Percentiles rank a stretch among this genome's conserved stretches.
Evolutionary conservation across 129 eudicot species (phyloP).

Genomic region (Solidago caesia): DNA sequence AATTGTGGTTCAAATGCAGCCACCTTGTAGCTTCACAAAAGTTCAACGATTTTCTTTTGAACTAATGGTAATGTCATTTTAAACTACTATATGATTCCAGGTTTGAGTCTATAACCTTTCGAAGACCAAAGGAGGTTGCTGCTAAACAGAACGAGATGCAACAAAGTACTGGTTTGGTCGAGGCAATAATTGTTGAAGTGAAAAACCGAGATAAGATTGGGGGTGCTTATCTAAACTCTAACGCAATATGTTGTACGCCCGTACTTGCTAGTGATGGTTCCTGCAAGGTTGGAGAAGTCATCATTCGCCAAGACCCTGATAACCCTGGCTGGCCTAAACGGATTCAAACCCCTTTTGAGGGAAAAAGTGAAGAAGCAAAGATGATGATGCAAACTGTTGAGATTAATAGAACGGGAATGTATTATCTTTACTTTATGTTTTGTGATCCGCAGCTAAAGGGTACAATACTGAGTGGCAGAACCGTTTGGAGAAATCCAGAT

Average conservation of each 20-base stretch:
- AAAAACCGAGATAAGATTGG: constrained; percentile 79
- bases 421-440: constrained; percentile 71
- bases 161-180: constrained; percentile 72
- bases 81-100: constrained; percentile 36
- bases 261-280: constrained; percentile 69
- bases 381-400: constrained; percentile 55
- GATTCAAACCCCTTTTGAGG: constrained; percentile 61
- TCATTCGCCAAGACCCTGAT: constrained; percentile 62
- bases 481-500: constrained; percentile 86
- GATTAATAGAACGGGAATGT: constrained; percentile 83
- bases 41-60: neutral
- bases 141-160: constrained; percentile 74
- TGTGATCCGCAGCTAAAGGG: constrained; percentile 78
- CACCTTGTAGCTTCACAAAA: neutral
- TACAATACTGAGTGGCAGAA: constrained; percentile 71
- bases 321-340: constrained; percentile 82
- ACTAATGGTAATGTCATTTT: neutral
- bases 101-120: constrained; percentile 70
- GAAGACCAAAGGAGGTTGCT: constrained; percentile 70
- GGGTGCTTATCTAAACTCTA: constrained; percentile 56
- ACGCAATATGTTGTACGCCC: constrained; percentile 76
- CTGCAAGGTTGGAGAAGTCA: constrained; percentile 90
- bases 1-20: neutral
- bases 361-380: constrained; percentile 59
- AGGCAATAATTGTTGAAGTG: constrained; percentile 78